Base-by-base conservation (phyloP, 768 basidiomycete species). In the Leccinum aurantiacum region DNA sequence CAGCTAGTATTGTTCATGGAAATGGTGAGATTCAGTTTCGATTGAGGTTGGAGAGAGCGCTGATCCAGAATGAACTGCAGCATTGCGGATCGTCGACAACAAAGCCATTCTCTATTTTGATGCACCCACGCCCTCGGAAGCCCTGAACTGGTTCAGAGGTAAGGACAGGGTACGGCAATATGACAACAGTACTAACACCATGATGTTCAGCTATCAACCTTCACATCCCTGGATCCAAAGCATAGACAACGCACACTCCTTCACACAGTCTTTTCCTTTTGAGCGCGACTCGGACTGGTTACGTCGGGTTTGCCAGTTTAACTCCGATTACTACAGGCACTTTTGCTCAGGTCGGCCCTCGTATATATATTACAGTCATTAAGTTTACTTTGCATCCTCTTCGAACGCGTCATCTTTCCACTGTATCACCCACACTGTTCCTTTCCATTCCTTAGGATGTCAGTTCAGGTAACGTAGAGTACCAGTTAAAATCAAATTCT, bases 141-240 rank as follows among this genome's bases (percentile, higher is more conserved):
- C 92, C 41, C 72, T 94, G 69, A 93, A 87, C 65, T 94, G 92
- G 92, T 94, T 88, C 80, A 84, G 92, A 85, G 92, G 92, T 91
- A 72, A 60, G 33, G 44, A 9, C 10, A 48, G 11, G n/a, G 77
- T 70, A 33, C 11, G 9, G 17, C 27, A n/a, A 25, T 3, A 5
- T 50, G 27, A 33, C 4, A 6, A 44, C 44, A 17, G 14, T 8
- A 11, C 63, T 69, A 29, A 72, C 46, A 22, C 29, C 11, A 31
- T 25, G 31, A 15, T 58, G 38, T 58, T 6, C 64, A 94, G 92
- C 92, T 22, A 94, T 94, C 71, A 94, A 94, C 70, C 83, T 93
- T 61, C 89, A 94, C 69, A 93, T 94, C 62, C 91, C 91, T 60
- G 83, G 88, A 61, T 89, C 89, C 65, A 91, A 91, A 79, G 77